Base-by-base conservation (phyloP, 495 filamentous ascomycete species). In the Neurospora sp. region DNA sequence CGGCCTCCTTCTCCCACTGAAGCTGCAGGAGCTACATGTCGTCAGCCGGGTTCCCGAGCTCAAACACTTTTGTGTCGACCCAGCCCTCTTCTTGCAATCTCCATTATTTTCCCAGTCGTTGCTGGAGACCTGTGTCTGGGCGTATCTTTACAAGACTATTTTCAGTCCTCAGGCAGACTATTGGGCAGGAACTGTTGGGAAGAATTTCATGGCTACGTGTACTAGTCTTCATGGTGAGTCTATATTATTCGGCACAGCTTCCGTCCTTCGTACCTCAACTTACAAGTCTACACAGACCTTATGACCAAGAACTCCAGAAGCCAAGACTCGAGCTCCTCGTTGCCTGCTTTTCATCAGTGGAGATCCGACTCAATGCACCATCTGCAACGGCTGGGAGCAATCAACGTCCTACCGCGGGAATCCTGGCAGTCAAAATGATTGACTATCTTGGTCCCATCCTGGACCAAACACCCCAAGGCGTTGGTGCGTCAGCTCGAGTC, bases 131-230 rank as follows among this genome's bases (percentile, higher is more conserved):
- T 73, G 40, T 27, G 10, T 73, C 18, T 73, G 69, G 72, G 61
- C 44, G 22, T 39, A 61, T 18, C 38, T 75, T 5, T 75, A 59
- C 70, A 7, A 65, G n/a, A 3, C 40, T 3, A 37, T 75, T 3
- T 75, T 73, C 18, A 59, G 53, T 38, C 38, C 41, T 5, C 40
- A 18, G 0, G 45, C 72, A 6, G 37, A 41, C 2, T 41, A 40
- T 20, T 75, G 74, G 74, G 74, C 37, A n/a, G 71, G 71, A 40
- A 48, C 70, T 10, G 18, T 72, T 40, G 74, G 71, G 22, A 70
- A 40, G 12, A 0, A n/a, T 4, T 71, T 70, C 22, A 61, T 12
- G 14, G 4, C 12, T n/a, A n/a, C 12, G 0, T 74, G 70, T 18
- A 41, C 53, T 16, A 4, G 41, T n/a, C 18, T 72, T 41, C 40